A percentile compares a stretch with the other conserved stretches of the same genome.
These are phyloP conservation scores for Cryptococcus sp. DNA, from an alignment of 1,284 basidiomycete species.

Conservation along the genomic window DNA sequence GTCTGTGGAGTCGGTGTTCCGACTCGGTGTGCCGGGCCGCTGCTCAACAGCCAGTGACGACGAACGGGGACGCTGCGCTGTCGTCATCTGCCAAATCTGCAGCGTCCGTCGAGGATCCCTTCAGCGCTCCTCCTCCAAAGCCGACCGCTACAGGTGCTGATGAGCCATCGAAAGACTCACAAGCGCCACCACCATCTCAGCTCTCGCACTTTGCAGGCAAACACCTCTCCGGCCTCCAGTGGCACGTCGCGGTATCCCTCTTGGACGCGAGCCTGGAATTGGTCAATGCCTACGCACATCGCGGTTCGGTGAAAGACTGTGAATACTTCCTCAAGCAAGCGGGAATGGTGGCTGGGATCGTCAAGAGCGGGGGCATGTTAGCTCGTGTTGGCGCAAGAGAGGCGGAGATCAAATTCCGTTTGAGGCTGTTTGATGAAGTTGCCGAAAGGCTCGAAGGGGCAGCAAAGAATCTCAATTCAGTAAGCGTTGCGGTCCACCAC, in stretches of 20 bases:
- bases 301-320: slow-evolving; percentile 77
- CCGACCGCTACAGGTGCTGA: slow-evolving; percentile 38
- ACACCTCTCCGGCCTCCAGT: slow-evolving; percentile 65
- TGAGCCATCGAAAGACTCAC: slow-evolving; percentile 40
- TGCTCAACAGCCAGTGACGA: slow-evolving; percentile 30
- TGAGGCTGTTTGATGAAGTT: slow-evolving; percentile 63
- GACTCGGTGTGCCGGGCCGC: slow-evolving; percentile 68
- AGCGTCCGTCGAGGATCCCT: slow-evolving; percentile 28
- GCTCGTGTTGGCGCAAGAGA: slow-evolving; percentile 66
- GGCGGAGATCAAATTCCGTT: slow-evolving; percentile 68
- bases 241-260: slow-evolving; percentile 60
- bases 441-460: slow-evolving; percentile 61
- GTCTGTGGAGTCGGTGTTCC: slow-evolving; percentile 76
- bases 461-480: slow-evolving; percentile 39
- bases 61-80: slow-evolving; percentile 27
- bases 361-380: slow-evolving; percentile 66
- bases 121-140: slow-evolving; percentile 18
- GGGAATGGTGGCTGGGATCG: slow-evolving; percentile 64
- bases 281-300: slow-evolving; percentile 63
- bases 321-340: slow-evolving; percentile 79
- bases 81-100: not conserved
- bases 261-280: slow-evolving; percentile 67
- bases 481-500: slow-evolving; percentile 18
- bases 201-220: slow-evolving; percentile 29
- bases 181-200: slow-evolving; percentile 30